phyloP scores from a whole-genome alignment of 164 flowering plant species.

The Pachysandra terminalis region DNA sequence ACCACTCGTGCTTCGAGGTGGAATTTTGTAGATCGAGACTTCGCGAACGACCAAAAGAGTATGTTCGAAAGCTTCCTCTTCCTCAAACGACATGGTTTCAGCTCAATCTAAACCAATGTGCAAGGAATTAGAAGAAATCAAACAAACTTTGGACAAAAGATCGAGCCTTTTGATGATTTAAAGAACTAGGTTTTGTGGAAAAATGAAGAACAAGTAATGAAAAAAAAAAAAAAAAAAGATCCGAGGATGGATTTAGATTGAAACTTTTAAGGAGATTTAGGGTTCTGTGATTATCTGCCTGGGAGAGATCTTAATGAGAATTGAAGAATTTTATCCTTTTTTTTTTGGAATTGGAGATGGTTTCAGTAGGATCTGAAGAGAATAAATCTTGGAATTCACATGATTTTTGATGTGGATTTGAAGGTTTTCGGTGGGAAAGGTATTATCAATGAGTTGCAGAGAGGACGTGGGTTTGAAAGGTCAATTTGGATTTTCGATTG shows the following conservation, averaged over 20 bases:
- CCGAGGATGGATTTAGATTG: background rate
- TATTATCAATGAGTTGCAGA: background rate
- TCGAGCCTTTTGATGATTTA: background rate
- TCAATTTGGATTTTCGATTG: background rate
- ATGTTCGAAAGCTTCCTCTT: conserved; percentile 83
- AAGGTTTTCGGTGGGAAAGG: background rate
- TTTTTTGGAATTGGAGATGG: too few species aligned
- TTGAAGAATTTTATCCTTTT: too few species aligned
- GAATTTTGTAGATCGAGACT: conserved; percentile 88
- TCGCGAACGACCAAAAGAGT: conserved; percentile 96
- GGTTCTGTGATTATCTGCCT: background rate
- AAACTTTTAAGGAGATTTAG: background rate
- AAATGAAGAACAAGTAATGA: too few species aligned
- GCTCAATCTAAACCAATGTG: background rate
- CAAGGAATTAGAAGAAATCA: background rate
- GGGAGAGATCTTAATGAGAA: background rate
- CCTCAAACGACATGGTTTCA: conserved; percentile 63
- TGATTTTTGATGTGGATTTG: background rate
- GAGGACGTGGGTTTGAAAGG: background rate
- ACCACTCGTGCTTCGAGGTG: conserved; percentile 85
- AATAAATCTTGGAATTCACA: background rate
- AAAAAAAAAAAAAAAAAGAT: too few species aligned
- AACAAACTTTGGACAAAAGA: background rate
- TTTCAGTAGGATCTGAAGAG: background rate
- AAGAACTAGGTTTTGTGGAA: background rate